These are phyloP conservation scores for Arachis monticola DNA, from an alignment of 331 rosid species.

Conservation along the genomic window DNA sequence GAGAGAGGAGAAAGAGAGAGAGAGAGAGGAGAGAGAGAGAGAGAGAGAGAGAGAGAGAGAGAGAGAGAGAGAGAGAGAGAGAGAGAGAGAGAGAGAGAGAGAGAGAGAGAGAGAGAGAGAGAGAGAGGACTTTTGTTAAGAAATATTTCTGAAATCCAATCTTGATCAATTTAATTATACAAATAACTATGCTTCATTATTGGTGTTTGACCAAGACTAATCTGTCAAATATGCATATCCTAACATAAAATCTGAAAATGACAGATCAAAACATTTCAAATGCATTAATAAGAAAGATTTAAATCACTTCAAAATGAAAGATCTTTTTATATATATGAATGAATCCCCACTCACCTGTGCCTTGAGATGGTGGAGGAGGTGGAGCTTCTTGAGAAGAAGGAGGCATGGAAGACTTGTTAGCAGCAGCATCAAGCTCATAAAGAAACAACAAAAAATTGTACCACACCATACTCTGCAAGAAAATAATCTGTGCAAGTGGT, in stretches of 20 bases:
- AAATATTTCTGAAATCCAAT: too few relatives aligned
- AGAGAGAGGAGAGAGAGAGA: too few relatives aligned
- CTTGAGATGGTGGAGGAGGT: slow-evolving; percentile 57
- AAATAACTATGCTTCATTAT: slow-evolving; percentile 21
- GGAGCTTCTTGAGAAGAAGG: slow-evolving; percentile 33
- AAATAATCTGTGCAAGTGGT: slow-evolving; percentile 74
- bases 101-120: background rate
- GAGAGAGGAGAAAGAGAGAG: too few relatives aligned
- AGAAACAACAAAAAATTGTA: slow-evolving; percentile 81
- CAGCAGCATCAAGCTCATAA: slow-evolving; percentile 72
- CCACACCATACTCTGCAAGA: slow-evolving; percentile 90
- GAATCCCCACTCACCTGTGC: slow-evolving; percentile 54
- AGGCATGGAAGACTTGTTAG: slow-evolving; percentile 55
- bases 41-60: too few relatives aligned
- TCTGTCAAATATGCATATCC: background rate
- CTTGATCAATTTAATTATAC: slow-evolving; percentile 20
- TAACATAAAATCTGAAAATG: slow-evolving; percentile 1
- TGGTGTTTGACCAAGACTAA: slow-evolving; percentile 23
- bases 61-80: too few relatives aligned
- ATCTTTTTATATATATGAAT: background rate
- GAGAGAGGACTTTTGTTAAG: slow-evolving; percentile 17
- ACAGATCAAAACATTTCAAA: slow-evolving; percentile 27
- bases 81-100: too few relatives aligned
- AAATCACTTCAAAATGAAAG: too few relatives aligned
- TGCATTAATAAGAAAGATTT: background rate